Conservation (phyloP, 805 yeast genomes). For the Metschnikowia cerradonensis region DNA sequence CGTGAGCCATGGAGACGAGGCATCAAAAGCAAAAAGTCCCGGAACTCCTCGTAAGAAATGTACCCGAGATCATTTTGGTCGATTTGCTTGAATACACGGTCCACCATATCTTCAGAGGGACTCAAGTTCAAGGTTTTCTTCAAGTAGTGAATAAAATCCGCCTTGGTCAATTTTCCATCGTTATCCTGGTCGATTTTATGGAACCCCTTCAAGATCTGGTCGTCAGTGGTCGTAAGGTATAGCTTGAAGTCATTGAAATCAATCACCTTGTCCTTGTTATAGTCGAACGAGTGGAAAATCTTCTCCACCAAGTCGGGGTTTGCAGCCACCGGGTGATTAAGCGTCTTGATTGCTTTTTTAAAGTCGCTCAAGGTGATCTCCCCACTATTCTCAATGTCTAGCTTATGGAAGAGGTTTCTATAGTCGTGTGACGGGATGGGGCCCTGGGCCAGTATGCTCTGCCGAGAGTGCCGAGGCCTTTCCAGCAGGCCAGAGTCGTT, state of each 20-base stretch:
- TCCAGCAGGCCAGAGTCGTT: constrained; percentile 1
- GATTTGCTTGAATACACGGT: constrained; percentile 50
- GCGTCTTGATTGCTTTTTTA: constrained; percentile 39
- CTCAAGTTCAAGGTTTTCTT: constrained; percentile 47
- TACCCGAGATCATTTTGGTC: constrained; percentile 59
- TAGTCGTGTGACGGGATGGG: constrained; percentile 22
- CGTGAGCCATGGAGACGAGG: constrained; percentile 78
- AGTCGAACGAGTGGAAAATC: constrained; percentile 57
- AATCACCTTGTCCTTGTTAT: constrained; percentile 51
- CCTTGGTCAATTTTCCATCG: constrained; percentile 64
- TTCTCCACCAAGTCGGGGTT: constrained; percentile 55
- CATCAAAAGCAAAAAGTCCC: constrained; percentile 75
- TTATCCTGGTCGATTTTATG: constrained; percentile 61
- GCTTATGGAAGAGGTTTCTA: constrained; percentile 28
- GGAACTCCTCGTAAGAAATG: constrained; percentile 81
- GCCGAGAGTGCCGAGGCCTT: not conserved
- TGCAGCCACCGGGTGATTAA: constrained; percentile 63
- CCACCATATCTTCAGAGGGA: constrained; percentile 51
- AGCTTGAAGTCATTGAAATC: constrained; percentile 64
- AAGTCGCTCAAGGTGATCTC: constrained; percentile 47
- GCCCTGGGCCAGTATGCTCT: not conserved
- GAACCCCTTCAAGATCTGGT: constrained; percentile 67
- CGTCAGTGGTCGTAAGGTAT: constrained; percentile 65
- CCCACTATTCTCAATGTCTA: constrained; percentile 43
- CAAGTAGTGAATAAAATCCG: constrained; percentile 67